These are phyloP conservation scores for Gossypium mustelinum DNA, from an alignment of 345 rosid genomes.

Conservation along the genomic window DNA sequence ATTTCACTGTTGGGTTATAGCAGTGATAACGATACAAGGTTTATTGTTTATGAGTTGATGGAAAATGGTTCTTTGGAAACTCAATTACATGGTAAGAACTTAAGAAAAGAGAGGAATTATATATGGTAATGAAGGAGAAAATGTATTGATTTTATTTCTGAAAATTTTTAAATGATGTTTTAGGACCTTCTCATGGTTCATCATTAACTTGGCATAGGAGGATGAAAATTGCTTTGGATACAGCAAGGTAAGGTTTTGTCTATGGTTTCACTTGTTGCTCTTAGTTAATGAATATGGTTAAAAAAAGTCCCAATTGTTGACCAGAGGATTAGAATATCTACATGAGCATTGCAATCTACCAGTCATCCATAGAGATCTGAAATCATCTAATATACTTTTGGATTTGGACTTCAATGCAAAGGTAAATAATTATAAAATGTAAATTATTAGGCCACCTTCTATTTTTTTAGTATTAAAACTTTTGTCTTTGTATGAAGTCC, in stretches of 20 bases:
- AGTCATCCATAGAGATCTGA: constrained; percentile 97
- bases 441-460: constrained; percentile 1
- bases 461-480: constrained; percentile 4
- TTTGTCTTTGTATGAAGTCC: background rate
- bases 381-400: constrained; percentile 88
- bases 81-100: constrained; percentile 70
- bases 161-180: background rate
- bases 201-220: constrained; percentile 77
- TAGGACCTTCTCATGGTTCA: constrained; percentile 77
- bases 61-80: constrained; percentile 80
- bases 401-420: constrained; percentile 89
- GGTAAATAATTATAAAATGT: constrained; percentile 40
- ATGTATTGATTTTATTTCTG: background rate
- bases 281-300: background rate
- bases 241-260: constrained; percentile 52
- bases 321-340: constrained; percentile 91
- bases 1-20: constrained; percentile 76
- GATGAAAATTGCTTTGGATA: constrained; percentile 91
- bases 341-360: constrained; percentile 85
- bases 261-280: background rate
- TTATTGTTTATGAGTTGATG: constrained; percentile 89
- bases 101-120: background rate
- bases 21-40: constrained; percentile 45
- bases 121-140: background rate
- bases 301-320: constrained; percentile 22